Evolutionary conservation across 2,329 filamentous ascomycete species (phyloP).

Genomic region (Colletotrichum sp.): DNA sequence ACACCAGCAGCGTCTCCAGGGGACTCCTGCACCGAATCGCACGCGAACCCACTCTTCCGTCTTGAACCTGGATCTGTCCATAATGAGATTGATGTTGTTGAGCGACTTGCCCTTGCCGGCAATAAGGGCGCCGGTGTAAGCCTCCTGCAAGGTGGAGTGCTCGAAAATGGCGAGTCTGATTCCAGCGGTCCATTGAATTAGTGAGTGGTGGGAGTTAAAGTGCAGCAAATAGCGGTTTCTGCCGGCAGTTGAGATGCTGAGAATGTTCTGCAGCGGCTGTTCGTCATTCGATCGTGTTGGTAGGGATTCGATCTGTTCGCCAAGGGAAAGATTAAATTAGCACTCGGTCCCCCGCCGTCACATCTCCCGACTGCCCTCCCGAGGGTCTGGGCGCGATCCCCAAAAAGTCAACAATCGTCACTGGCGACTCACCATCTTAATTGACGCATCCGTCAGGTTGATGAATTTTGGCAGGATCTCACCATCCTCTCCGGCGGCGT

Average conservation of each 20-base stretch:
- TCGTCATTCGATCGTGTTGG: conserved; percentile 80
- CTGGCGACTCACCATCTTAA: conserved; percentile 82
- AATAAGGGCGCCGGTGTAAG: conserved; percentile 94
- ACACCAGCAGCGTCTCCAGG: conserved; percentile 97
- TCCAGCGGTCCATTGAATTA: conserved; percentile 94
- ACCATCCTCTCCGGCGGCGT: conserved; percentile 82
- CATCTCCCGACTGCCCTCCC: neutral
- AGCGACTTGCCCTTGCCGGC: conserved; percentile 89
- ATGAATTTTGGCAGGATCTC: conserved; percentile 92
- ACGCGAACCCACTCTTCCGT: conserved; percentile 95
- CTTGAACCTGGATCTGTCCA: conserved; percentile 79
- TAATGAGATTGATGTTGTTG: conserved; percentile 89
- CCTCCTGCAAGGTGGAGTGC: conserved; percentile 90
- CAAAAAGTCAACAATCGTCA: neutral
- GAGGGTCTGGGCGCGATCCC: neutral
- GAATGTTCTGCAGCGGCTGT: conserved; percentile 88
- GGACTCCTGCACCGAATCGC: conserved; percentile 92
- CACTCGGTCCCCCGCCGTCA: conserved; percentile 1
- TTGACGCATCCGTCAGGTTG: conserved; percentile 95
- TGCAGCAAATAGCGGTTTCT: conserved; percentile 95
- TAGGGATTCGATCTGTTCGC: conserved; percentile 78
- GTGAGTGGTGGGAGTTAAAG: conserved; percentile 92
- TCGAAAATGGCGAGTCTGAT: conserved; percentile 96
- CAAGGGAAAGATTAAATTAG: conserved; percentile 9
- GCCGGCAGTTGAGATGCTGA: conserved; percentile 94